Base-by-base conservation (phyloP, 2,329 filamentous ascomycete genomes). In the Penicillium brasilianum region DNA sequence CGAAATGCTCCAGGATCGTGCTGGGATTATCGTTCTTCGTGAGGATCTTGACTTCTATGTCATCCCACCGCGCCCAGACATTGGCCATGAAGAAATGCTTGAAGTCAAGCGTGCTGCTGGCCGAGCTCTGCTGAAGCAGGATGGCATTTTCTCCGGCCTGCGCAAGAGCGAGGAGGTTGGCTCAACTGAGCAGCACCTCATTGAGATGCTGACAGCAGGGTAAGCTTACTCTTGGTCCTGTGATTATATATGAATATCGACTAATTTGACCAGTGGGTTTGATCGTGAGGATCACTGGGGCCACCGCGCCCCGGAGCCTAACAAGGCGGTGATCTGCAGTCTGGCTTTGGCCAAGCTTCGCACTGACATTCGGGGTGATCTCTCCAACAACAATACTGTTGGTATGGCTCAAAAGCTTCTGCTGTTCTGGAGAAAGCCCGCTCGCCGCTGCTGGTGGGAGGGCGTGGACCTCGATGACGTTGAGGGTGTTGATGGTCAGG, bases 131-230 rank as follows among this genome's bases (percentile, higher is more conserved):
- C 84, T 97, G 69, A 87, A 87, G 73, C 95, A 99, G 77, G 88
- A 93, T 70, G 95, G 95, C 51, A 99, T 99, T 70, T 99, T 99
- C 76, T 97, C 93, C 3, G 95, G 95, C 0, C 81, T 99, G 50
- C 90, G 95, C 77, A 92, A 94, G 76, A 98, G 94, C 71, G 93
- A 99, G 69, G 95, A 99, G 79, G 89, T 91, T 18, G 95, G 95
- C 20, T 97, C 94, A 18, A 99, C 95, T 0, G 95, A 99, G 79
- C 95, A 97, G 69, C 95, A 99, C 82, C 84, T 99, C 41, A 99
- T 99, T 72, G 95, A 99, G 82, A 99, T 99, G 95, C 80, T 99
- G 78, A 99, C 95, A 57, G 95, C 95, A 74, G 95, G 94, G 94
- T 98, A 84, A 80, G 90, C 82, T 30, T 52, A 51, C 2, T 18